Evolutionary conservation across 257 asterid genomes (phyloP), one percentile per base, ranked within the genome.

Genomic region (Solanum etuberosum): DNA sequence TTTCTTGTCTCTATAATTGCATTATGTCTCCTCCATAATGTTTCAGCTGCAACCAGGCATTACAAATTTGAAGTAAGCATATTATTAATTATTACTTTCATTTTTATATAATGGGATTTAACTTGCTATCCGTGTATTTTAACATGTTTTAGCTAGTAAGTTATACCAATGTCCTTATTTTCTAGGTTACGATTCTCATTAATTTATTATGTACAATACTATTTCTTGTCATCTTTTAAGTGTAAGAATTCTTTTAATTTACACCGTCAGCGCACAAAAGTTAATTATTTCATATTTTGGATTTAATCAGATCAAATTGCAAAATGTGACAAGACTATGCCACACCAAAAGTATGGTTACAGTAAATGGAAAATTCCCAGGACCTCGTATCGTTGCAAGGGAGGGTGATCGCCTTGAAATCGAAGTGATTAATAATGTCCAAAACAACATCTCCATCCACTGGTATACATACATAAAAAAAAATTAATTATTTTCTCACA

Each of bases 11-110:
- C 67, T 29, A 16, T 68, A 51, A 71, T 18, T 59, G 51, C 51
- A 87, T 68, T 16, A 32, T 78, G 42, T 37, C 86, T 84, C 78
- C 87, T 82, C 31, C 84, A 87, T 23, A 86, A 46, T 37, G 88
- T 89, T 27, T 84, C 27, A 61, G 89, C 87, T 83, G 37, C 23
- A 31, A 89, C 88, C 48, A 87, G 87, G 82, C 90, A 84, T 54
- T 89, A 87, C 18, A 89, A 89, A 23, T 87, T 89, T 85, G 87
- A 87, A 68, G 91, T 89, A 85, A 20, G 89, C 27, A 15, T 18
- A 27, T 42, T 48, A 4, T 37, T 8, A 27, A 27, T 25, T 25
- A 4, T 21, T 31, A 23, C 18, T 31, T 86, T 43, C 32, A 23
- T 46, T 51, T 25, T 5, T 43, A 9, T 48, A 11, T 35, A 73